Evolutionary conservation across 371 early-diverging fungal genomes (phyloP).

Genomic region (Mortierella sp.): DNA sequence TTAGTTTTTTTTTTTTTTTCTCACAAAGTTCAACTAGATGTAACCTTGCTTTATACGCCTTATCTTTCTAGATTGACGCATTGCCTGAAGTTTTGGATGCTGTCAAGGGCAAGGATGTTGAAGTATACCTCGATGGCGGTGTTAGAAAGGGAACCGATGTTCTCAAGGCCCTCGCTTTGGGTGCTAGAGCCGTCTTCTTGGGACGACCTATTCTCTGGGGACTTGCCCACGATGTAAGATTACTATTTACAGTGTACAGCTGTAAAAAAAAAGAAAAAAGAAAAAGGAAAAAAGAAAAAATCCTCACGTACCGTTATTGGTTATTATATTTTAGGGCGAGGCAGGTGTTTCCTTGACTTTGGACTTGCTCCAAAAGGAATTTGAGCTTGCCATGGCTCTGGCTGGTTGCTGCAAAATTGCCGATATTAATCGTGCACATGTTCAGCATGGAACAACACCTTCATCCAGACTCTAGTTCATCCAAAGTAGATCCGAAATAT

Average conservation of each 20-base stretch:
- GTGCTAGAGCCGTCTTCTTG: constrained; percentile 94
- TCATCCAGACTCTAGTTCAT: constrained; percentile 18
- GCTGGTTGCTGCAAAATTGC: constrained; percentile 74
- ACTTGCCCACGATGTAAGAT: constrained; percentile 58
- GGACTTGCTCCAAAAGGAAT: constrained; percentile 78
- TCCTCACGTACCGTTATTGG: background rate
- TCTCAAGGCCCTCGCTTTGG: constrained; percentile 94
- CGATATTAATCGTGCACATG: constrained; percentile 72
- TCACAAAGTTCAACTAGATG: background rate
- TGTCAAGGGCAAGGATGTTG: constrained; percentile 71
- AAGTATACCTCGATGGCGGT: constrained; percentile 95
- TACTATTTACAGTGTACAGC: background rate
- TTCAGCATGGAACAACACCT: constrained; percentile 46
- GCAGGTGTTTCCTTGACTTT: constrained; percentile 82
- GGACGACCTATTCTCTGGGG: constrained; percentile 88
- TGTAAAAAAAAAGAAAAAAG: background rate
- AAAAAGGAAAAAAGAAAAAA: no score
- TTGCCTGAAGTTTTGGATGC: constrained; percentile 87
- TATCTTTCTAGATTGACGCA: constrained; percentile 74
- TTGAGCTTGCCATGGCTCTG: constrained; percentile 82
- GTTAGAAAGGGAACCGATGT: constrained; percentile 91
- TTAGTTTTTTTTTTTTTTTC: background rate
- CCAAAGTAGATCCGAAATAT: background rate
- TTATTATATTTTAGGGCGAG: constrained; percentile 66
- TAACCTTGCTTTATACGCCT: background rate